Percentiles rank a stretch among this genome's conserved stretches.
These are phyloP conservation scores for Yamadazyma philogaea DNA, from an alignment of 805 yeast genomes.

Conservation along the genomic window DNA sequence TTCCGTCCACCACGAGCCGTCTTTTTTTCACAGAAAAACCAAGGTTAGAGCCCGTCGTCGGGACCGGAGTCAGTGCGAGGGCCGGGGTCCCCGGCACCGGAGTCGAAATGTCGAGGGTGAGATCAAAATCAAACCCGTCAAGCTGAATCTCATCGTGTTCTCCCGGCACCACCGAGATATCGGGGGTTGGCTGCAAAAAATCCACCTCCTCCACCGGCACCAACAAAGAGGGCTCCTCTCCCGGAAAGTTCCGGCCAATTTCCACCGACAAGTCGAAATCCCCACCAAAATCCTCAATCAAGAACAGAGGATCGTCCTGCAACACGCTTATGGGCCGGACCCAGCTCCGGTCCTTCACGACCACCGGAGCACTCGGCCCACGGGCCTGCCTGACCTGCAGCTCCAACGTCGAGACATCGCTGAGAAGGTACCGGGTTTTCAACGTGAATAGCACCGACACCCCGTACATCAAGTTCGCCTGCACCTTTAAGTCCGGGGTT, in stretches of 20 bases:
- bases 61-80: not conserved
- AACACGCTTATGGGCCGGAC: constrained; percentile 9
- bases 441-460: constrained; percentile 46
- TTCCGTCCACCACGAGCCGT: not conserved
- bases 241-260: not conserved
- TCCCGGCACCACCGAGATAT: not conserved
- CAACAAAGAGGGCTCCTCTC: not conserved
- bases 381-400: not conserved
- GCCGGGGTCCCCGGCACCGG: not conserved
- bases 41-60: too few species aligned
- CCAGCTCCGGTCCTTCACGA: not conserved
- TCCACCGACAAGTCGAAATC: constrained; percentile 3
- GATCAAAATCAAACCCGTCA: constrained; percentile 2
- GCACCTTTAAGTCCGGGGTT: constrained; percentile 24
- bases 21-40: too few species aligned
- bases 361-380: not conserved
- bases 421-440: constrained; percentile 46
- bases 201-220: not conserved
- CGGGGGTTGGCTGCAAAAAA: not conserved
- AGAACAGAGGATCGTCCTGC: constrained; percentile 21
- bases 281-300: constrained; percentile 4
- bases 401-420: constrained; percentile 21
- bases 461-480: constrained; percentile 48
- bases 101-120: not conserved
- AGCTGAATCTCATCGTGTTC: not conserved